These are phyloP conservation scores for Boechera divaricarpa DNA, from an alignment of 345 rosid species.

Conservation along the genomic window DNA sequence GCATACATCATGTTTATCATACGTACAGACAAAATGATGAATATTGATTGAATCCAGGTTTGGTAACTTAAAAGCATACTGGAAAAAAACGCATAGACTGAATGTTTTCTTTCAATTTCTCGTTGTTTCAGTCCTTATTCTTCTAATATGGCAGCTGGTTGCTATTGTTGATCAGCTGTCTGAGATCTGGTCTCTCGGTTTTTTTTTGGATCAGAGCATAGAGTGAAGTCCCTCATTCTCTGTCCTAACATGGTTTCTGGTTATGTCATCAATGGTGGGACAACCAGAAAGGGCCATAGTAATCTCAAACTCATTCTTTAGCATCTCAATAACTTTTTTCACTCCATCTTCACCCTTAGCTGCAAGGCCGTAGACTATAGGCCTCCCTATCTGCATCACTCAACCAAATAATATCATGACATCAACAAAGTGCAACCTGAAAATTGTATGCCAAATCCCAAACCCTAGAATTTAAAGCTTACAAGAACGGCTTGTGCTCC, in stretches of 20 bases:
- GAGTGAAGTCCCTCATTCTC: slow-evolving; percentile 54
- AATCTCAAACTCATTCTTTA: slow-evolving; percentile 76
- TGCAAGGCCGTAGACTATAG: slow-evolving; percentile 72
- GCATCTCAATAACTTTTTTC: slow-evolving; percentile 65
- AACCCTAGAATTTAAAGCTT: slow-evolving; percentile 32
- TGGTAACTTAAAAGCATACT: neutral
- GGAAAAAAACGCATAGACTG: neutral
- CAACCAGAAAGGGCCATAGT: slow-evolving; percentile 86
- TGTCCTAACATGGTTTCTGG: slow-evolving; percentile 64
- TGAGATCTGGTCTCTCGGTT: neutral
- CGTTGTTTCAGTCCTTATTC: too few relatives aligned
- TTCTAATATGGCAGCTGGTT: too few relatives aligned
- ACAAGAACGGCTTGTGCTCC: slow-evolving; percentile 96
- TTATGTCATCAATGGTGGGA: slow-evolving; percentile 59
- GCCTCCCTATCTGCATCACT: slow-evolving; percentile 87
- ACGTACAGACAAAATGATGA: neutral
- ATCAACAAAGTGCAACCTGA: neutral
- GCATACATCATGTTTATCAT: neutral
- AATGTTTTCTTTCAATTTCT: too few relatives aligned
- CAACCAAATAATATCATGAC: neutral
- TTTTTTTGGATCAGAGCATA: slow-evolving; percentile 49
- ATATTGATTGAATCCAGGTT: neutral
- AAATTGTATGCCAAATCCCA: neutral
- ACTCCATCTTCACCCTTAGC: slow-evolving; percentile 78
- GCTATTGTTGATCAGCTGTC: neutral